phyloP scores from a whole-genome alignment of 176 grass and related monocot genomes.

The Themeda triandra region DNA sequence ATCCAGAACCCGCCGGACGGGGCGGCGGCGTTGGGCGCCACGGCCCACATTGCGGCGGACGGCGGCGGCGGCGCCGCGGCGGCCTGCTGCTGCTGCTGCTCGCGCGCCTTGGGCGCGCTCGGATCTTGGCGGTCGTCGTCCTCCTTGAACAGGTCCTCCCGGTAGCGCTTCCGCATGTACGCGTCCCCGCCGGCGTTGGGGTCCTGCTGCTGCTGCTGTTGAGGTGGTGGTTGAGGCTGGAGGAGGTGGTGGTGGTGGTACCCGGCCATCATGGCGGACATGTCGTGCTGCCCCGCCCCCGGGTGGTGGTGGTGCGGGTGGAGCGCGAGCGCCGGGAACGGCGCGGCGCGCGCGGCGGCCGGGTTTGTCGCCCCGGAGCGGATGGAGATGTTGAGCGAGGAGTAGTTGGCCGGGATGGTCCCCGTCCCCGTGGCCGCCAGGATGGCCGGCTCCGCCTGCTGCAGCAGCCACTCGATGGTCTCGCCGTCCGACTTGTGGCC shows the following conservation, averaged over 20 bases:
- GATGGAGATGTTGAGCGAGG: slow-evolving; percentile 77
- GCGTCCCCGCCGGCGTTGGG: slow-evolving; percentile 14
- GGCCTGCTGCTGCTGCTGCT: slow-evolving; percentile 41
- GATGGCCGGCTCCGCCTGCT: slow-evolving; percentile 96
- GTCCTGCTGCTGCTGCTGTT: slow-evolving; percentile 28
- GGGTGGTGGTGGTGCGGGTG: slow-evolving; percentile 50
- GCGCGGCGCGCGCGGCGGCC: slow-evolving; percentile 19
- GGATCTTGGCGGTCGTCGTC: slow-evolving; percentile 76
- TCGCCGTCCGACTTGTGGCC: slow-evolving; percentile 97
- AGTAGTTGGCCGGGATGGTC: slow-evolving; percentile 89
- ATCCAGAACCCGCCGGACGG: slow-evolving; percentile 88
- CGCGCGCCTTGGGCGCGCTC: slow-evolving; percentile 37
- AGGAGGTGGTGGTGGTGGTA: slow-evolving; percentile 86
- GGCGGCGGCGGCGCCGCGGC: background rate
- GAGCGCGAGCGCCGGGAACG: slow-evolving; percentile 40
- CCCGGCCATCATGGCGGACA: slow-evolving; percentile 71
- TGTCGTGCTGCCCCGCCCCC: slow-evolving; percentile 37
- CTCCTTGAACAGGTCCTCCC: slow-evolving; percentile 98
- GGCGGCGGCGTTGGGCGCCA: slow-evolving; percentile 64
- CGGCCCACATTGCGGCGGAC: slow-evolving; percentile 85
- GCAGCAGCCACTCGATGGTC: slow-evolving; percentile 97
- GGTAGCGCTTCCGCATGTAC: slow-evolving; percentile 75
- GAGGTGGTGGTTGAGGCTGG: background rate
- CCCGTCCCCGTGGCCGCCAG: slow-evolving; percentile 89
- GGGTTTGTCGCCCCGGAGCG: slow-evolving; percentile 45